phyloP scores from a whole-genome alignment of 2,329 filamentous ascomycete species.

The Cordyceps fumosorosea region DNA sequence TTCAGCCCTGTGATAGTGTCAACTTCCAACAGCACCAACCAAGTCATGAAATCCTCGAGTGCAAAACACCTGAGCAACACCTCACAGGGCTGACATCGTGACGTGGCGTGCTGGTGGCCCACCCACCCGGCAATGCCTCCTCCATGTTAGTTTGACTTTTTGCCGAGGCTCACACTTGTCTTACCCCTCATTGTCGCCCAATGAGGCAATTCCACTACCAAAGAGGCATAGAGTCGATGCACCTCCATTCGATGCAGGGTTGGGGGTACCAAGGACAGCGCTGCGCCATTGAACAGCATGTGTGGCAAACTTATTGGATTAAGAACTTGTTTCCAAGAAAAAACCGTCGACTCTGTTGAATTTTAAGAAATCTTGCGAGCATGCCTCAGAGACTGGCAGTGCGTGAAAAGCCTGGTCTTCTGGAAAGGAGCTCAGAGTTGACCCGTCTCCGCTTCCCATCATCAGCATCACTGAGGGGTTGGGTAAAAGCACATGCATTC shows the following conservation, averaged over 20 bases:
- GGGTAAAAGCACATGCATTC: constrained; percentile 1
- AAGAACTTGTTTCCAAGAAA: not conserved
- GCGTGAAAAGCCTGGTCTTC: too few species aligned
- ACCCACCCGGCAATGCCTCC: not conserved
- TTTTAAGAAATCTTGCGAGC: not conserved
- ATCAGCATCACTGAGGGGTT: not conserved
- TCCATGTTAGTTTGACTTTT: not conserved
- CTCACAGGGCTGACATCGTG: constrained; percentile 1
- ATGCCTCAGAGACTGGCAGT: too few species aligned
- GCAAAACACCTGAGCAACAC: not conserved
- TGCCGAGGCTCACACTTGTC: not conserved
- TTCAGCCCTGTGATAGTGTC: not conserved
- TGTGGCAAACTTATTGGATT: not conserved
- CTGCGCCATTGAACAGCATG: not conserved
- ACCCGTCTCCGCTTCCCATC: not conserved
- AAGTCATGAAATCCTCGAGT: not conserved
- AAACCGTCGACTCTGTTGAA: not conserved
- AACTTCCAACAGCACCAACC: too few species aligned
- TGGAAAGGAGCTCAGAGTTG: not conserved
- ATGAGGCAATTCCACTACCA: not conserved
- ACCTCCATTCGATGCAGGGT: not conserved
- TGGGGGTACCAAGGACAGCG: not conserved
- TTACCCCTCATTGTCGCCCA: constrained; percentile 3
- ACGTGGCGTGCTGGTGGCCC: not conserved
- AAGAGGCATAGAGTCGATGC: constrained; percentile 3